These are phyloP conservation scores for Calendula officinalis DNA, from an alignment of 129 eudicot species.

Conservation along the genomic window DNA sequence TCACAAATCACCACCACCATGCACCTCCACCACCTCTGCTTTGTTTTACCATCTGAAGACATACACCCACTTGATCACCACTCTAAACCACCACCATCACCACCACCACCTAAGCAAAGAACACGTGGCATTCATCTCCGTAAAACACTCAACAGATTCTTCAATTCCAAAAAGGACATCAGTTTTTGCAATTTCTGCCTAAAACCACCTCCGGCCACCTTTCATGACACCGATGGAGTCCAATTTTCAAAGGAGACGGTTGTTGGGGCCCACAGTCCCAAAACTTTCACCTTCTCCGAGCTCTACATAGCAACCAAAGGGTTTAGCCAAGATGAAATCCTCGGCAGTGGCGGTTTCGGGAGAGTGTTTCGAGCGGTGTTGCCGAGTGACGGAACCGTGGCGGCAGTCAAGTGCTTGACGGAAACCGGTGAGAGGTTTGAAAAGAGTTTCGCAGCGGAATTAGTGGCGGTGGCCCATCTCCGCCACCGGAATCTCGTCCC, in stretches of 20 bases:
- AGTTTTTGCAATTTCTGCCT: constrained; percentile 6
- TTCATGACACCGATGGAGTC: constrained; percentile 73
- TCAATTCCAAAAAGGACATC: constrained; percentile 29
- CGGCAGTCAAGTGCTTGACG: constrained; percentile 80
- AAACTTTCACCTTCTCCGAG: constrained; percentile 78
- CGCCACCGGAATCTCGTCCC: constrained; percentile 92
- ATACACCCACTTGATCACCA: constrained; percentile 25
- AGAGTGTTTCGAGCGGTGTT: constrained; percentile 67
- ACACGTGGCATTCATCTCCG: constrained; percentile 26
- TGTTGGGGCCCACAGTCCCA: constrained; percentile 46
- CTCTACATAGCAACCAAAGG: constrained; percentile 84
- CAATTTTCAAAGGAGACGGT: constrained; percentile 40
- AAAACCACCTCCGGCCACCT: constrained; percentile 27
- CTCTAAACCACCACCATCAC: constrained; percentile 23
- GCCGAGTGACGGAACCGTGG: constrained; percentile 80
- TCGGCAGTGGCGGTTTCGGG: constrained; percentile 95
- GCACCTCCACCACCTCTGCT: constrained; percentile 65
- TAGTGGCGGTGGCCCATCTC: constrained; percentile 92
- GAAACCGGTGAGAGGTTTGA: constrained; percentile 69
- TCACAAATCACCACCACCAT: constrained; percentile 37
- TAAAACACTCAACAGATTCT: constrained; percentile 29
- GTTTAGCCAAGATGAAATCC: constrained; percentile 55
- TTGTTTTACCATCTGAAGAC: constrained; percentile 57
- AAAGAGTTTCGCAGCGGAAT: constrained; percentile 86
- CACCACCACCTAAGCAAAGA: constrained; percentile 12